phyloP scores from a whole-genome alignment of 345 rosid genomes.

The Hirschfeldia incana region DNA sequence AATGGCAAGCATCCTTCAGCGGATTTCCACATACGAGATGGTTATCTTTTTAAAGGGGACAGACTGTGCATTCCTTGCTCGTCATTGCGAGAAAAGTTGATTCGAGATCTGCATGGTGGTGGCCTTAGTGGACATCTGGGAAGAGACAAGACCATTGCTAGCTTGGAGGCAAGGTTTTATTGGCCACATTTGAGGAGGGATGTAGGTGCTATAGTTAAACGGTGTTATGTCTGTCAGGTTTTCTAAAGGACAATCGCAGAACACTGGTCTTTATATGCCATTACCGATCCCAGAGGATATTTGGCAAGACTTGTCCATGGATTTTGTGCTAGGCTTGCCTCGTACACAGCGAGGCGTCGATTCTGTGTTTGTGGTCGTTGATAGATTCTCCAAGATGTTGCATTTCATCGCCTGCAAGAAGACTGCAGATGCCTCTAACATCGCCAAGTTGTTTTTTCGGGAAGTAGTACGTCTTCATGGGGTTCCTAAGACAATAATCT shows the following conservation, averaged over 20 bases:
- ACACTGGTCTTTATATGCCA: not conserved
- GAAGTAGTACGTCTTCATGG: too few relatives aligned
- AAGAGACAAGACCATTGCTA: constrained; percentile 2
- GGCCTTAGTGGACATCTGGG: constrained; percentile 25
- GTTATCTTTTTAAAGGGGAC: not conserved
- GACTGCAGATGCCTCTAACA: too few relatives aligned
- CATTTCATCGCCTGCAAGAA: too few relatives aligned
- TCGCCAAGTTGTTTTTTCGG: too few relatives aligned
- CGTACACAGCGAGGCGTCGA: too few relatives aligned
- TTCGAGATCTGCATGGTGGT: constrained; percentile 14
- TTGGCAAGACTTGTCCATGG: too few relatives aligned
- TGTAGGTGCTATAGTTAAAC: not conserved
- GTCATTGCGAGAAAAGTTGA: not conserved
- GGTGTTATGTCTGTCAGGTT: not conserved
- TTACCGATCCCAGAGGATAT: too few relatives aligned
- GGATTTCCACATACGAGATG: not conserved
- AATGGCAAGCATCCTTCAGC: not conserved
- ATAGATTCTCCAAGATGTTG: too few relatives aligned
- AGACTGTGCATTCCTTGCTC: not conserved
- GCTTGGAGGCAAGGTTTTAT: constrained; percentile 1
- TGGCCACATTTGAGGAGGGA: not conserved
- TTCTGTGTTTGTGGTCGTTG: too few relatives aligned
- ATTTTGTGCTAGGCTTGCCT: too few relatives aligned
- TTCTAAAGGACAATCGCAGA: not conserved
- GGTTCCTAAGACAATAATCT: too few relatives aligned